Percentiles rank a stretch among this genome's conserved stretches.
Conservation (phyloP, 148 eudicot species). For the Polygonum maritimum region DNA sequence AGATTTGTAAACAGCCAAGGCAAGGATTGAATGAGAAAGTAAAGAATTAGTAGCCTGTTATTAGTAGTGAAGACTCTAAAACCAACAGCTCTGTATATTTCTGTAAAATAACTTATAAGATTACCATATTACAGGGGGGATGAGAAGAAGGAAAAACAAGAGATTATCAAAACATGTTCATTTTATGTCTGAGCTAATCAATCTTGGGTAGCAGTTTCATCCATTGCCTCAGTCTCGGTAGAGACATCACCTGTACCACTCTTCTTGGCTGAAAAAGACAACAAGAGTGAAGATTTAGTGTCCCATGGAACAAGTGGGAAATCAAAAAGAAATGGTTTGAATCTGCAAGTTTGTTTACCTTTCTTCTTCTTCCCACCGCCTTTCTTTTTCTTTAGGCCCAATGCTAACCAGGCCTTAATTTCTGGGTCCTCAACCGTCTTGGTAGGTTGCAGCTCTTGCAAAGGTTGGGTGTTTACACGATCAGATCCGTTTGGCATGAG, state of each 20-base stretch:
- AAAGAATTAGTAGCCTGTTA: too few species aligned
- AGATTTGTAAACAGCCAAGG: too few species aligned
- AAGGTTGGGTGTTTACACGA: constrained; percentile 62
- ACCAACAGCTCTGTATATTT: neutral
- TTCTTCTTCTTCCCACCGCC: constrained; percentile 98
- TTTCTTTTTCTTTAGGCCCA: constrained; percentile 81
- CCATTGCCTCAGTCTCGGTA: neutral
- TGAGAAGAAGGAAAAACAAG: neutral
- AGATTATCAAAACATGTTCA: neutral
- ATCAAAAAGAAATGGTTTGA: neutral
- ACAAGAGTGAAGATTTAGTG: neutral
- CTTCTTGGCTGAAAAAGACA: constrained; percentile 3
- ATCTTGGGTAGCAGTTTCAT: neutral
- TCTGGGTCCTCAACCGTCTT: constrained; percentile 76
- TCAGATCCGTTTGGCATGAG: constrained; percentile 97
- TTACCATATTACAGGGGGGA: neutral
- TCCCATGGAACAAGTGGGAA: neutral
- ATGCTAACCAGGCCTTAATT: constrained; percentile 88
- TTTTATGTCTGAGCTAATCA: neutral
- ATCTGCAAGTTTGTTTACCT: constrained; percentile 31
- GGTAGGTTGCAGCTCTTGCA: constrained; percentile 76
- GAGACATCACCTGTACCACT: neutral
- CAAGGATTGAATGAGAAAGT: too few species aligned
- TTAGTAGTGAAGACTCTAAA: too few species aligned
- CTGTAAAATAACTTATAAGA: neutral